A percentile compares a stretch with the other conserved stretches of the same genome.
phyloP scores from a whole-genome alignment of 1,139 yeast species.

The Yamadazyma atmosphaerica region DNA sequence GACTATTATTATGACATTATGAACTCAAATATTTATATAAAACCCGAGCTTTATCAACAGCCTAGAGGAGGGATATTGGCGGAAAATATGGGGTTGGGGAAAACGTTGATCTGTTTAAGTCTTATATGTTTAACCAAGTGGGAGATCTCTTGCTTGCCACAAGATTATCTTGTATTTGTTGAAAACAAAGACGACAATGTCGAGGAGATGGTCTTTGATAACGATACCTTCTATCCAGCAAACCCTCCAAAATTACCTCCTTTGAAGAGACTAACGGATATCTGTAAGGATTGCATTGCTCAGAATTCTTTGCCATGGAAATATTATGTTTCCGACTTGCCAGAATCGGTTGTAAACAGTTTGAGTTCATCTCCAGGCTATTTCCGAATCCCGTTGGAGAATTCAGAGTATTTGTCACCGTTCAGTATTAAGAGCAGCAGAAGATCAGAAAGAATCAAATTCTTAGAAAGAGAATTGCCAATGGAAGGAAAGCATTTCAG shows the following conservation, averaged over 20 bases:
- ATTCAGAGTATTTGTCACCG: conserved; percentile 22
- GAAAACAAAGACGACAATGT: conserved; percentile 10
- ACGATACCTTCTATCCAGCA: conserved; percentile 2
- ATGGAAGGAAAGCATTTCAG: conserved; percentile 23
- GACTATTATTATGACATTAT: conserved; percentile 37
- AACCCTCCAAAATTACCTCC: conserved; percentile 2
- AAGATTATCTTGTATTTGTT: conserved; percentile 19
- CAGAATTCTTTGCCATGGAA: conserved; percentile 60
- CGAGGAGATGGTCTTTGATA: conserved; percentile 7
- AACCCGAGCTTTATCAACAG: conserved; percentile 42
- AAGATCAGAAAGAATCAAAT: conserved; percentile 14
- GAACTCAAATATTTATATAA: conserved; percentile 22
- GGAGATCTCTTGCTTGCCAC: conserved; percentile 51
- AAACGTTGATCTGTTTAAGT: conserved; percentile 66
- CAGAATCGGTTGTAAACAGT: conserved; percentile 38
- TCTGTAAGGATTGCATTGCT: conserved; percentile 44
- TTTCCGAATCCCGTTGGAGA: conserved; percentile 35
- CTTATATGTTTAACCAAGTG: conserved; percentile 55
- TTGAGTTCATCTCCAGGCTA: conserved; percentile 43
- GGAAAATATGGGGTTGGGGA: conserved; percentile 78
- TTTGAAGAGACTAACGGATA: conserved; percentile 28
- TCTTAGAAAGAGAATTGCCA: conserved; percentile 11
- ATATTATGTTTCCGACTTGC: conserved; percentile 41
- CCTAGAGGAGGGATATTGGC: conserved; percentile 72
- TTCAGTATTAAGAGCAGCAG: conserved; percentile 21